phyloP scores from a whole-genome alignment of 306 rosid genomes.

The Aeschynomene evenia region DNA sequence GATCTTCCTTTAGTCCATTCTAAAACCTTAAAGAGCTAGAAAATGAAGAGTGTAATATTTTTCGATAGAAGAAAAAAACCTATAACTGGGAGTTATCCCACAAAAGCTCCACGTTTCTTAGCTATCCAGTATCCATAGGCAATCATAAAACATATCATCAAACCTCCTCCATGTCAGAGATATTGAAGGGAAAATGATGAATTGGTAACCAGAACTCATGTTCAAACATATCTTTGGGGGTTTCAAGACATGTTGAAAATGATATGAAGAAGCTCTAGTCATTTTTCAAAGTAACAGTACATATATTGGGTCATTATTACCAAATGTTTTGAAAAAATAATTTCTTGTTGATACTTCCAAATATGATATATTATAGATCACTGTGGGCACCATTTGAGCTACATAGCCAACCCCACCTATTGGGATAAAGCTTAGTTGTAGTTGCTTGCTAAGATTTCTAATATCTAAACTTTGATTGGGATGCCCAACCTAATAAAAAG shows the following conservation, averaged over 20 bases:
- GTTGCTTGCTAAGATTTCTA: neutral
- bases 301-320: neutral
- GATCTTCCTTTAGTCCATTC: neutral
- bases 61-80: too few relatives aligned
- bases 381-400: too few relatives aligned
- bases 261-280: too few relatives aligned
- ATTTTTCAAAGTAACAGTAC: neutral
- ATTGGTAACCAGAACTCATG: too few relatives aligned
- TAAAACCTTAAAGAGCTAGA: neutral
- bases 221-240: neutral
- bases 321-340: neutral
- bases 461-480: neutral
- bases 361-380: too few relatives aligned
- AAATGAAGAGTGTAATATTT: neutral
- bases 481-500: neutral
- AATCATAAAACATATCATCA: neutral
- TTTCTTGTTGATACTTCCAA: too few relatives aligned
- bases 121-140: neutral
- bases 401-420: too few relatives aligned
- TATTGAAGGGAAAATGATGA: neutral
- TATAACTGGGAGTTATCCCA: too few relatives aligned
- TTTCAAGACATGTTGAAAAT: neutral
- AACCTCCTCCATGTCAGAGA: neutral
- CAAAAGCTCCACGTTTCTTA: neutral
- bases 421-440: too few relatives aligned